Base-by-base conservation (phyloP, 2,329 filamentous ascomycete species). In the Alternaria gaisen region DNA sequence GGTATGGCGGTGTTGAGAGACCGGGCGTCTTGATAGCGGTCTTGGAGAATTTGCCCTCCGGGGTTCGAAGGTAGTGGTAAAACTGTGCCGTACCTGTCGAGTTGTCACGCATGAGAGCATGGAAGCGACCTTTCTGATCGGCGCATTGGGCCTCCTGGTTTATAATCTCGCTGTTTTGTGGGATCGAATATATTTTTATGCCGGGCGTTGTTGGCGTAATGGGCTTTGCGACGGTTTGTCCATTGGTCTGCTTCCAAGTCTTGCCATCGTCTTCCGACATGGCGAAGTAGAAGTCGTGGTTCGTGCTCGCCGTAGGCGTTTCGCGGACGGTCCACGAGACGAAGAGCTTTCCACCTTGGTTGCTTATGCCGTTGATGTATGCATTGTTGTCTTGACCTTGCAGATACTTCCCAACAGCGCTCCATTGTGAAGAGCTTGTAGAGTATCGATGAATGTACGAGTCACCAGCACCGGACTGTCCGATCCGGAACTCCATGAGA, bases 131-230 rank as follows among this genome's bases (percentile, higher is more conserved):
- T 2, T 76, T 76, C 3, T 64, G 61, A 47, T 84, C 83, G 3
- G 81, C 80, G 8, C 79, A 80, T 64, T 85, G 83, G 3, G 80
- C 79, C 72, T 85, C 83, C 70, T 86, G 83, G 63, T 85, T 85
- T 58, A 81, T 80, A 53, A 85, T 78, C 2, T 84, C 80, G 22
- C 75, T 80, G 4, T 79, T 78, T 63, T 81, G 82, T 1, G 80
- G 78, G n/a, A 85, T 82, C 3, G 71, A 69, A 55, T 81, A 83
- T 1, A 81, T 80, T 16, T 80, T 77, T 47, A 84, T 80, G 0
- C 82, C 83, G 0, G 73, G 58, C 0, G 80, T 76, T 0, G 74
- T 75, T 0, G 82, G 83, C 2, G 67, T 71, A 11, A 85, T 80
- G 12, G 80, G 80, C 46, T 78, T 76, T 0, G 81, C 75, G 18